Base-by-base conservation (phyloP, 345 rosid species). In the Lenwebbia sp. region DNA sequence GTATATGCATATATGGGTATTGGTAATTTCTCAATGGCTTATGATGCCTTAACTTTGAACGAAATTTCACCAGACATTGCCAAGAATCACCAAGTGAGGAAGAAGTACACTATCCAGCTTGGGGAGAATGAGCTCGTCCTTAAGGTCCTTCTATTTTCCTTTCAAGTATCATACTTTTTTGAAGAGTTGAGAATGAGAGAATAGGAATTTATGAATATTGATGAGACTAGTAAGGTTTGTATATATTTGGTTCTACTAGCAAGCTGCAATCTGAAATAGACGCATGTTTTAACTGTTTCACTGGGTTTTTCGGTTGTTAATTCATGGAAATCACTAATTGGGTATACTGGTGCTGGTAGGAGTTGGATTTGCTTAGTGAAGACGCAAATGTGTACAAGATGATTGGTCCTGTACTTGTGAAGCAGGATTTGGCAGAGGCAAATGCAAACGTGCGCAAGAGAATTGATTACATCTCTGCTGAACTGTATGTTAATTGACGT, bases 111-210 rank as follows among this genome's bases (percentile, higher is more conserved):
- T 23, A 94, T 97, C 84, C 98, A 96, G 91, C 96, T 97, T 5
- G 99, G 99, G 22, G 99, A 97, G 92, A 97, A 97, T 87, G 99
- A 96, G 92, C 97, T 97, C 52, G 99, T 97, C 28, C 99, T 94
- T 58, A 96, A 95, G 98, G 98, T 95, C 57, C 62, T 14, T 57
- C 76, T 40, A 30, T 83, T 54, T 82, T 57, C 21, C 19, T 70
- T 37, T 25, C 81, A 28, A 51, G 40, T 51, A 23, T 7, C 51
- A 25, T 85, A 25, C 13, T 26, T 17, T 3, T 26, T 8, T 13
- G 8, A 17, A 28, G 47, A 19, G 23, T 33, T 70, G 44, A 4
- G 13, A 44, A 70, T 70, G 25, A 33, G 78, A 70, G 78, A 70
- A 70, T 19, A 19, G 47, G 47, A 37, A 4, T 4, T 70, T 70